A percentile compares a stretch with the other conserved stretches of the same genome.
These are phyloP conservation scores for Saccharomycopsis babjevae DNA, from an alignment of 805 yeast species.

Conservation along the genomic window DNA sequence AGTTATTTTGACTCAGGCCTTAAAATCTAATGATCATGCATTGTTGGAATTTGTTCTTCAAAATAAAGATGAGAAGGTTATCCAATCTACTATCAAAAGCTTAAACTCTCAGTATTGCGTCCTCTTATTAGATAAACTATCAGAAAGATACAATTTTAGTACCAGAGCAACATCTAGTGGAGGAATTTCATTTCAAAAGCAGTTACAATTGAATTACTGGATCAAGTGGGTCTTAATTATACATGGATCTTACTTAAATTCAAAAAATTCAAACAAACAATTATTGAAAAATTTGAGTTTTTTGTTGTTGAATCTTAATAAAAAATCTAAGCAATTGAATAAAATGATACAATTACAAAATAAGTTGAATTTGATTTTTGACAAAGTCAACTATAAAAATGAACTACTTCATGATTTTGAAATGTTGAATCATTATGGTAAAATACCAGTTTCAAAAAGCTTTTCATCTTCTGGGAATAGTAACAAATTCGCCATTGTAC, in stretches of 20 bases:
- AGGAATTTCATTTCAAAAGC: constrained; percentile 31
- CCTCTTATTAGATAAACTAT: constrained; percentile 45
- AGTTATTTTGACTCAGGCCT: constrained; percentile 78
- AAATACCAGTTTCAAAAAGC: constrained; percentile 21
- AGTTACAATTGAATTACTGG: constrained; percentile 55
- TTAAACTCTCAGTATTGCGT: constrained; percentile 47
- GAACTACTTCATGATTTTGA: constrained; percentile 35
- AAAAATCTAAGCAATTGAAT: constrained; percentile 59
- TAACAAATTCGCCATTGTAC: constrained; percentile 22
- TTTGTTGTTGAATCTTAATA: constrained; percentile 47
- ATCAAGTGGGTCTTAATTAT: constrained; percentile 75
- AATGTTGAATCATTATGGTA: neutral
- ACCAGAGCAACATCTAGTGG: constrained; percentile 26
- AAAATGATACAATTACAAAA: constrained; percentile 75
- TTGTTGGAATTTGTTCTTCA: constrained; percentile 73
- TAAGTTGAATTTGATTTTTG: constrained; percentile 56
- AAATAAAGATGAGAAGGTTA: constrained; percentile 39
- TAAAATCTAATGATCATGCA: constrained; percentile 77
- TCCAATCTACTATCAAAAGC: constrained; percentile 45
- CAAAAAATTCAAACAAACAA: constrained; percentile 37
- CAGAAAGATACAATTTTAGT: constrained; percentile 31
- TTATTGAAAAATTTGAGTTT: constrained; percentile 40
- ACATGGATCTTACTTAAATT: constrained; percentile 63
- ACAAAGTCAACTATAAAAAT: constrained; percentile 41
- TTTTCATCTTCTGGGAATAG: constrained; percentile 22